A percentile compares a stretch with the other conserved stretches of the same genome.
Evolutionary conservation across 2,329 filamentous ascomycete genomes (phyloP).

Genomic region (Fusarium drepaniforme): DNA sequence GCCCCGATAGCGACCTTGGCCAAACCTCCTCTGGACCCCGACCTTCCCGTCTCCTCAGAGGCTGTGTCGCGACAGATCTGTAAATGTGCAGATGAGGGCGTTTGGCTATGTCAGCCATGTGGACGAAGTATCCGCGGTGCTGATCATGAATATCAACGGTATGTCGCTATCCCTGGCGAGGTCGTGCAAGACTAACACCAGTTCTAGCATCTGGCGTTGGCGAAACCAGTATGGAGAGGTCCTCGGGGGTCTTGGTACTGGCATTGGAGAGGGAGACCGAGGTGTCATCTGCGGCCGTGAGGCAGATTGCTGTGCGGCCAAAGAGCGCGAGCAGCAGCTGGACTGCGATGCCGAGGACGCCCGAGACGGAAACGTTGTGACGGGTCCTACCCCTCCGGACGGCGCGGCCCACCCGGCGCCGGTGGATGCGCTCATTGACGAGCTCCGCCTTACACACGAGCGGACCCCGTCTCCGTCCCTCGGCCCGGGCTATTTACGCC

Average conservation of each 20-base stretch:
- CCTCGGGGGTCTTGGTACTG: conserved; percentile 84
- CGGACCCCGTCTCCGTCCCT: conserved; percentile 64
- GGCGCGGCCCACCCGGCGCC: conserved; percentile 29
- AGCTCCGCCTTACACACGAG: conserved; percentile 46
- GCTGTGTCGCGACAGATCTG: conserved; percentile 69
- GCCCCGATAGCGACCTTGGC: conserved; percentile 73
- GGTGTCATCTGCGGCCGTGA: conserved; percentile 91
- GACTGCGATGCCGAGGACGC: conserved; percentile 87
- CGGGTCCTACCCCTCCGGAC: conserved; percentile 20
- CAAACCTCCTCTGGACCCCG: conserved; percentile 57
- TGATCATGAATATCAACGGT: conserved; percentile 71
- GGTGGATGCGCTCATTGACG: conserved; percentile 45
- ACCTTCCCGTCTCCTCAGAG: conserved; percentile 63
- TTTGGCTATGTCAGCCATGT: conserved; percentile 91
- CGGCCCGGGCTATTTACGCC: conserved; percentile 81
- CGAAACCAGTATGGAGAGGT: conserved; percentile 86
- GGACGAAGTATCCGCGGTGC: conserved; percentile 75
- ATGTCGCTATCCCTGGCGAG: conserved; percentile 34
- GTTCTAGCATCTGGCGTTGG: conserved; percentile 84
- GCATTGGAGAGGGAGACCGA: conserved; percentile 88
- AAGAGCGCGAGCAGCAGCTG: conserved; percentile 84
- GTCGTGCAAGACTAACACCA: conserved; percentile 17
- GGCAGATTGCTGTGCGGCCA: conserved; percentile 78
- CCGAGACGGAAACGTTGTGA: conserved; percentile 54
- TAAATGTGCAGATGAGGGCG: conserved; percentile 64